Evolutionary conservation across 257 asterid species (phyloP).

Genomic region (Penstemon barbatus): DNA sequence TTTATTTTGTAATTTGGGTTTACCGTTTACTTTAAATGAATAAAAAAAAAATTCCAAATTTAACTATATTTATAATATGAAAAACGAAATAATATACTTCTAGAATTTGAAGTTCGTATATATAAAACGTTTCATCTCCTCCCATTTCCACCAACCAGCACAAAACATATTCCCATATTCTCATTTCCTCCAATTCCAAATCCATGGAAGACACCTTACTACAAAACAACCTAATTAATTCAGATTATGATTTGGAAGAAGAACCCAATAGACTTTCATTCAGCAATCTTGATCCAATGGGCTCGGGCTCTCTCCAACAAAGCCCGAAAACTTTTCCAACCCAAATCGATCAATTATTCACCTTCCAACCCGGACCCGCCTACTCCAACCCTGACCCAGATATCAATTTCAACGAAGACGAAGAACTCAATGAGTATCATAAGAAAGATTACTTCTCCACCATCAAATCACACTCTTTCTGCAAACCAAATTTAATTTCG

Average conservation of each 20-base stretch:
- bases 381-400: constrained; percentile 30
- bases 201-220: constrained; percentile 12
- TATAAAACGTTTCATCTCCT: too few species aligned
- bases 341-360: constrained; percentile 33
- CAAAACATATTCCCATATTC: too few species aligned
- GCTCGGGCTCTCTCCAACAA: constrained; percentile 5
- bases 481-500: neutral
- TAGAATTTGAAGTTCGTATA: too few species aligned
- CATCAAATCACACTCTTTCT: constrained; percentile 25
- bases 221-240: constrained; percentile 9
- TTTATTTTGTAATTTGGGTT: too few species aligned
- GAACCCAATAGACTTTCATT: constrained; percentile 44
- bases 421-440: constrained; percentile 37
- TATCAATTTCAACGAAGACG: constrained; percentile 33
- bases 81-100: too few species aligned
- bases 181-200: too few species aligned
- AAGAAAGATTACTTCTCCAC: constrained; percentile 44
- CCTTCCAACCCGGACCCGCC: constrained; percentile 5
- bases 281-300: constrained; percentile 33
- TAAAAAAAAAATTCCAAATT: too few species aligned
- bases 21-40: too few species aligned
- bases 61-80: too few species aligned
- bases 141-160: too few species aligned
- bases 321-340: constrained; percentile 31
- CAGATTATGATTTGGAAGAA: constrained; percentile 24